Base-by-base conservation (phyloP, 169 alveolate genomes). In the Besnoitia besnoiti region DNA sequence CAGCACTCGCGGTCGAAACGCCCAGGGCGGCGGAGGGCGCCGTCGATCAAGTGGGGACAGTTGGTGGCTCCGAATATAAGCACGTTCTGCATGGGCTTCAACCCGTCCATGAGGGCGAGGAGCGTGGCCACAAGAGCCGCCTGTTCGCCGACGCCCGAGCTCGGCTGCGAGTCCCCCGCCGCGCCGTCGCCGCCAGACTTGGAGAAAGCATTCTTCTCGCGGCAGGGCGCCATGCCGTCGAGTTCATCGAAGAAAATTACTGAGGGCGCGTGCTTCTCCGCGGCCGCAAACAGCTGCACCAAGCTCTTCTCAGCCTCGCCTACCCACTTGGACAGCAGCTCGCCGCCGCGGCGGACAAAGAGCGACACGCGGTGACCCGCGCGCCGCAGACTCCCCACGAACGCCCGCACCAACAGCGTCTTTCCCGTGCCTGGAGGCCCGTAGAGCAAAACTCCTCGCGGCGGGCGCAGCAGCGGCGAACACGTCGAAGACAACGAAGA, bases 361-460 rank as follows among this genome's bases (percentile, higher is more conserved):
- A 99, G 98, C 95, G 97, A 98, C 49, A 99, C 99, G 8, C 99
- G 99, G 49, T 99, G 98, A 93, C 98, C 99, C 98, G 42, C 35
- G n/a, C 27, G 47, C n/a, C 61, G 79, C 75, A 39, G 12, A 35
- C 46, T 55, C 95, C 98, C 98, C n/a, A 99, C 99, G 80, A 98
- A 99, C 40, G 99, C 99, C 95, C 99, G 97, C 19, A 99, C 99
- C 91, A 99, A 97, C 80, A 98, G 96, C 30, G 99, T 98, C 95
- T 99, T 99, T 55, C 99, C 99, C 67, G 99, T 97, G 44, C 99
- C 99, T 62, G 99, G 99, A 19, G 99, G 99, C 37, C 99, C 99
- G 96, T 97, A 98, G 51, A 99, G 95, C 82, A 99, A 95, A 47
- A 99, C 99, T 30, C 99, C 99, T 94, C 99, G 97, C 16, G 99